phyloP scores from a whole-genome alignment of 129 eudicot genomes.

The Helianthus annuus region HanXRQr2.0-SUNRISE NC_035444.2:11674153-11674652 shows the following conservation, averaged over 20 bases:
- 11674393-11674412: neutral
- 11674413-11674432: neutral
- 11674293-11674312: slow-evolving; percentile 1
- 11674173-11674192: slow-evolving; percentile 93
- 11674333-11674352: neutral
- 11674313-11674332: slow-evolving; percentile 1
- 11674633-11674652: too few species aligned
- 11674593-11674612: neutral
- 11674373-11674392: too few species aligned
- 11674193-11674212: slow-evolving; percentile 89
- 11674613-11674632: neutral
- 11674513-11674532: neutral
- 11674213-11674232: slow-evolving; percentile 74
- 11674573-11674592: neutral
- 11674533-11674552: neutral
- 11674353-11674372: neutral
- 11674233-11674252: slow-evolving; percentile 87
- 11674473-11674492: neutral
- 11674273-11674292: neutral
- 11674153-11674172: slow-evolving; percentile 97
- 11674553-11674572: neutral
- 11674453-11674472: neutral
- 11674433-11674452: neutral
- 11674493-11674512: neutral
- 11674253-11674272: slow-evolving; percentile 52